phyloP scores from a whole-genome alignment of 306 rosid genomes.

The Corylus heterophylla region DNA sequence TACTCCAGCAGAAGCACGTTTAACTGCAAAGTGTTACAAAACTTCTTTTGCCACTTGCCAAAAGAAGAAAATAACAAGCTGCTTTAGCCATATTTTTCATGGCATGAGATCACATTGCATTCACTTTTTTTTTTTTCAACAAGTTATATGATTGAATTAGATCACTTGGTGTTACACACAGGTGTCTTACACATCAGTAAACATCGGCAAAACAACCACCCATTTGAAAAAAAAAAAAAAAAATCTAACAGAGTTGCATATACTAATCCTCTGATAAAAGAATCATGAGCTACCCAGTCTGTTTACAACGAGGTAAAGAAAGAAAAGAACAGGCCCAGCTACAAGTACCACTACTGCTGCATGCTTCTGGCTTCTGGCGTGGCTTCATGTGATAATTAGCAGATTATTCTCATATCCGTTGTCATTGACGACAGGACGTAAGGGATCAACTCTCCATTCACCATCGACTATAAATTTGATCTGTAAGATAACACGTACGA shows the following conservation, averaged over 20 bases:
- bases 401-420: slow-evolving; percentile 68
- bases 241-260: slow-evolving; percentile 9
- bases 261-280: slow-evolving; percentile 30
- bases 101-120: too few species aligned
- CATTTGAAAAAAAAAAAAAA: neutral
- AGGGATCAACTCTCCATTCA: slow-evolving; percentile 81
- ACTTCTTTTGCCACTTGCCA: too few species aligned
- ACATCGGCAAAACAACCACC: too few species aligned
- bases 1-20: too few species aligned
- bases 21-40: too few species aligned
- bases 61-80: too few species aligned
- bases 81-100: too few species aligned
- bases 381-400: slow-evolving; percentile 50
- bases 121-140: neutral
- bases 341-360: neutral
- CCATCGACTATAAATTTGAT: slow-evolving; percentile 95
- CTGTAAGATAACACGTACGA: slow-evolving; percentile 38
- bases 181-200: slow-evolving; percentile 8
- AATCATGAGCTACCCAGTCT: slow-evolving; percentile 36
- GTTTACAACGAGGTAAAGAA: slow-evolving; percentile 16
- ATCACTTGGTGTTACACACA: slow-evolving; percentile 20
- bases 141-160: slow-evolving; percentile 4
- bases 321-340: slow-evolving; percentile 16
- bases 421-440: slow-evolving; percentile 62
- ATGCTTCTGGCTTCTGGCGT: slow-evolving; percentile 25